Evolutionary conservation across 2,329 filamentous ascomycete genomes (phyloP), one percentile per base, ranked within the genome.

Genomic region (Phialemoniopsis sp.): DNA sequence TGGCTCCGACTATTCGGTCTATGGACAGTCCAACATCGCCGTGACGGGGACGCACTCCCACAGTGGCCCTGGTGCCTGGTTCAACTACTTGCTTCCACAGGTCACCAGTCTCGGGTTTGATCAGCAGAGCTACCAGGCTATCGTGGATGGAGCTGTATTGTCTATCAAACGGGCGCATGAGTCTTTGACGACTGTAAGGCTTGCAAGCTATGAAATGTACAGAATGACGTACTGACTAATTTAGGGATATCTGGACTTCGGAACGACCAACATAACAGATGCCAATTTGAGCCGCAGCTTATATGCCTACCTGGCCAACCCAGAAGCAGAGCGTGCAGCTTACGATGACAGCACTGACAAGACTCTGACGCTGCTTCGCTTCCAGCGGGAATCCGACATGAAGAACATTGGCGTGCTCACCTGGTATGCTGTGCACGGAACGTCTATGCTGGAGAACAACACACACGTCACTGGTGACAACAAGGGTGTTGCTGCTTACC

Each of bases 41-140:
- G 77, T 97, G 16, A 95, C 89, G 0, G 91, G 90, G 39, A 97
- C 91, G 0, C 91, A 97, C 60, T 93, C 87, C 18, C 91, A 97
- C 64, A 84, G 89, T 17, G 91, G 90, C 0, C 90, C 91, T 1
- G 91, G 87, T 3, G 91, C 86, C 6, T 97, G 89, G 89, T 72
- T 94, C 58, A 97, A 97, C 63, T 97, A 96, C 57, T 74, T 97
- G 9, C 72, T 96, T 6, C 91, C 90, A 8, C 90, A 96, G 57
- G 85, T 97, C 47, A 93, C 91, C 0, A 90, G 82, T 54, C 75
- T 85, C 42, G 91, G 91, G 0, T 96, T 95, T 52, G 77, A 89
- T 61, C 80, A 82, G 53, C 87, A 94, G 60, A 94, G 87, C 53
- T 95, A 95, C 55, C 76, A 83, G 47, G 89, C 91, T 19, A 89